A percentile compares a stretch with the other conserved stretches of the same genome.
phyloP scores from a whole-genome alignment of 148 eudicot species.

The Cornus kousa region DNA sequence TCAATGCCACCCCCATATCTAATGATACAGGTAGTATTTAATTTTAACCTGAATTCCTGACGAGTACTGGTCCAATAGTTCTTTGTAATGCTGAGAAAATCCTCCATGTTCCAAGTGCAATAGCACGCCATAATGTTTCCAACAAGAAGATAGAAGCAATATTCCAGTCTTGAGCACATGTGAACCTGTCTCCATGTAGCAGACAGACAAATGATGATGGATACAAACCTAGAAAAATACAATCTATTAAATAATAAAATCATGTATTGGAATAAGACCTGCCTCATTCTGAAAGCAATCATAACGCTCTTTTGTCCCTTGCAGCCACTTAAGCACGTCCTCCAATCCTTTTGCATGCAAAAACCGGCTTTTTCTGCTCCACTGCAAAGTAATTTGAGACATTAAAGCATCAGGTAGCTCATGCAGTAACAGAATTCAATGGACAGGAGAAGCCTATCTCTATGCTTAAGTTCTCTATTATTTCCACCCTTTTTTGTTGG shows the following conservation, averaged over 20 bases:
- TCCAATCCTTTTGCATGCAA: constrained; percentile 71
- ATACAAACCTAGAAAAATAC: not conserved
- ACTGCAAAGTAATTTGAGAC: constrained; percentile 30
- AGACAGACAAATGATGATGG: not conserved
- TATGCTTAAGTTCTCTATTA: no score
- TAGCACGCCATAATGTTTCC: constrained; percentile 78
- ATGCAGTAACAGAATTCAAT: not conserved
- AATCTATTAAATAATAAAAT: not conserved
- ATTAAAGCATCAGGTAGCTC: not conserved
- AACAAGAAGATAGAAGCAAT: constrained; percentile 73
- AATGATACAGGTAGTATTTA: not conserved
- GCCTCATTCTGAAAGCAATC: constrained; percentile 32
- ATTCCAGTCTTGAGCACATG: constrained; percentile 45
- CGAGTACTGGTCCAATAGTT: constrained; percentile 57
- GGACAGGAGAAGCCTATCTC: no score
- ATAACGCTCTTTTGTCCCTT: constrained; percentile 34
- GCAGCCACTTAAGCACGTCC: constrained; percentile 65
- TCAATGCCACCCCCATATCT: not conserved
- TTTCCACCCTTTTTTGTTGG: no score
- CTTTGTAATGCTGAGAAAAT: constrained; percentile 37
- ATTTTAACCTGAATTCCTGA: constrained; percentile 73
- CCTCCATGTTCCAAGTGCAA: constrained; percentile 52
- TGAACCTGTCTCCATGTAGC: constrained; percentile 34
- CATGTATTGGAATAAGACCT: constrained; percentile 37
- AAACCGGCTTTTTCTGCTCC: constrained; percentile 74